Base-by-base conservation (phyloP, 2,329 filamentous ascomycete species). In the Aspergillus calidoustus region DNA sequence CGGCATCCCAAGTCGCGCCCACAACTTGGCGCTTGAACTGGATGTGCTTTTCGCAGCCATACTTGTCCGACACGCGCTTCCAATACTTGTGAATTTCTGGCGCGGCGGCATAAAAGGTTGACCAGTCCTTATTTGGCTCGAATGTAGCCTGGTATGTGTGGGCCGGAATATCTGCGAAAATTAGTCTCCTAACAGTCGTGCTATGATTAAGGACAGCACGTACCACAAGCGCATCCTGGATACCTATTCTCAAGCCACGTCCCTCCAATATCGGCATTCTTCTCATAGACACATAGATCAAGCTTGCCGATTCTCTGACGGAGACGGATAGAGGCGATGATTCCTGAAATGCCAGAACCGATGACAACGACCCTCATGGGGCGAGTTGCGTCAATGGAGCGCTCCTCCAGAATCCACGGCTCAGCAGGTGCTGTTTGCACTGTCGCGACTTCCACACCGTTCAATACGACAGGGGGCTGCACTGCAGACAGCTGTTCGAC, bases 91-190 rank as follows among this genome's bases (percentile, higher is more conserved):
- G 80, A 13, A 85, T 84, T 68, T 84, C 81, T 1, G 78, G 75
- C 0, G 79, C 76, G 31, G 77, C 78, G 2, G 79, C 80, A 67
- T 83, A 84, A 68, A 82, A 83, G 13, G 79, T 77, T 6, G 76
- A 77, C 82, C 81, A 83, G 74, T 82, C 70, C 52, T 73, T 72
- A 54, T 76, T 76, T 0, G 82, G 83, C 61, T 81, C 81, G 74
- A 82, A 85, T 7, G 77, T 79, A 63, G 82, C 84, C 60, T 84
- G 81, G 54, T 83, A 83, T 28, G 78, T 79, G 52, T 82, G 80
- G 5, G 74, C 74, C 0, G 81, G 81, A 28, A 82, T 81, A 65
- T 83, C 80, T 75, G 30, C 8, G 11, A 46, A n/a, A 8, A 38
- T 44, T 43, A 47, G 23, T 34, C 13, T 30, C 31, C 23, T 19